Conservation (phyloP, 2,329 filamentous ascomycete species). For the Sporothrix pallida region DNA sequence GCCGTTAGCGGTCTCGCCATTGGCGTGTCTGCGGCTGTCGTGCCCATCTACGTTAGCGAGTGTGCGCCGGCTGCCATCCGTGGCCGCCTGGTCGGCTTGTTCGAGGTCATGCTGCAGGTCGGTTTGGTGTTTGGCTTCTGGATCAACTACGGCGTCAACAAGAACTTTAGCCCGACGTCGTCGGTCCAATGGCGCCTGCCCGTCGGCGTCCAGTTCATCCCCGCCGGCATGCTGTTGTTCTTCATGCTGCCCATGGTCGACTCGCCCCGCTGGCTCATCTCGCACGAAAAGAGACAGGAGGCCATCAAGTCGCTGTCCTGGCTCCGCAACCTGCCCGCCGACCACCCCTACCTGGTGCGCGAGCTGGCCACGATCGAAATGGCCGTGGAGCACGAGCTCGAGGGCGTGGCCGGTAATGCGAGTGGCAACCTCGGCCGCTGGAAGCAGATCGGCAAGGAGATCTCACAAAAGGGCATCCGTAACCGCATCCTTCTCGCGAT, state of each 20-base stretch:
- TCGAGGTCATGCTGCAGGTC: constrained; percentile 41
- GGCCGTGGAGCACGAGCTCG: constrained; percentile 1
- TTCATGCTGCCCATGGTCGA: constrained; percentile 50
- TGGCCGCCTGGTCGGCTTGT: neutral
- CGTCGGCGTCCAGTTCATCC: constrained; percentile 49
- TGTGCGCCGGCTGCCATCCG: constrained; percentile 4
- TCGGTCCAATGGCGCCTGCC: constrained; percentile 39
- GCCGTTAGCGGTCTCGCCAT: neutral
- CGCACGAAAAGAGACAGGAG: constrained; percentile 45
- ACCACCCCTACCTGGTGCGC: constrained; percentile 41
- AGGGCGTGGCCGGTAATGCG: constrained; percentile 50
- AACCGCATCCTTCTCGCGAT: constrained; percentile 29
- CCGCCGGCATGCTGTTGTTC: constrained; percentile 52
- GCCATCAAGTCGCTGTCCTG: constrained; percentile 43
- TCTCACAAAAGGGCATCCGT: constrained; percentile 42
- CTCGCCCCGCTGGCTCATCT: constrained; percentile 53
- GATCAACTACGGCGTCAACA: constrained; percentile 48
- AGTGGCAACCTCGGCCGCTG: constrained; percentile 46
- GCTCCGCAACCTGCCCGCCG: constrained; percentile 37
- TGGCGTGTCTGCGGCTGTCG: neutral
- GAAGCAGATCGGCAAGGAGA: constrained; percentile 55
- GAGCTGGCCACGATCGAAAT: constrained; percentile 43
- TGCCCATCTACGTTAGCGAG: constrained; percentile 11
- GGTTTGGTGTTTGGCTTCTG: constrained; percentile 47
- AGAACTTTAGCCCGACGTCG: constrained; percentile 6